Percentiles rank a stretch among this genome's conserved stretches.
These are phyloP conservation scores for Aspergillus intermedius DNA, from an alignment of 2,329 filamentous ascomycete species.

Conservation along the genomic window DNA sequence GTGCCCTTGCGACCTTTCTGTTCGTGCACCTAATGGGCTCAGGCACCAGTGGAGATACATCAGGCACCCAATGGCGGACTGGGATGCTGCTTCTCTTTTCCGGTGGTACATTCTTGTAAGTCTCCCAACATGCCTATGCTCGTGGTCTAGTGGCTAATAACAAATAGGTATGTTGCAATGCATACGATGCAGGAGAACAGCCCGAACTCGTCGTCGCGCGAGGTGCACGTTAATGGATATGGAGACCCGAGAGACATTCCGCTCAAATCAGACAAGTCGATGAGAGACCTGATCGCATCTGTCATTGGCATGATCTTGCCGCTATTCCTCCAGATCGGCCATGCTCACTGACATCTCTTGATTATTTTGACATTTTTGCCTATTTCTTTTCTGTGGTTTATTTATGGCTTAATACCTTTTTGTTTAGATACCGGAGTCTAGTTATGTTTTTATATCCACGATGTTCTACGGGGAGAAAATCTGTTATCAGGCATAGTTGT, in stretches of 20 bases:
- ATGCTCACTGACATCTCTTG: conserved; percentile 34
- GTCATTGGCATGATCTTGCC: conserved; percentile 44
- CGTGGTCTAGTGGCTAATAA: conserved; percentile 9
- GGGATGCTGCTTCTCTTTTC: conserved; percentile 93
- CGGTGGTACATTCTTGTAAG: conserved; percentile 89
- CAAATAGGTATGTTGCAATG: conserved; percentile 83
- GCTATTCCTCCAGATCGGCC: conserved; percentile 42
- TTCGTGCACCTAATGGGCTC: conserved; percentile 64
- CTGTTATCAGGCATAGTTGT: no score
- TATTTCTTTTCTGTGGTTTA: conserved; percentile 12
- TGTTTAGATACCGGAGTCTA: not conserved
- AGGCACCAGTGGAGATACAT: conserved; percentile 46
- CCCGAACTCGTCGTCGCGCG: conserved; percentile 24
- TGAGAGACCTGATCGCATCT: conserved; percentile 41
- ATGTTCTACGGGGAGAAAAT: no score
- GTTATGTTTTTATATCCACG: not conserved
- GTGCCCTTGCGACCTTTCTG: conserved; percentile 76
- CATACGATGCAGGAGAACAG: conserved; percentile 83
- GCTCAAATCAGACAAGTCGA: conserved; percentile 32
- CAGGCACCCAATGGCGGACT: conserved; percentile 74
- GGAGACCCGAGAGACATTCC: conserved; percentile 32
- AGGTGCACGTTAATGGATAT: conserved; percentile 37
- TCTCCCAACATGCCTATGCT: conserved; percentile 11
- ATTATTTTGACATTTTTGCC: not conserved
- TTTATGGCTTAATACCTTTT: not conserved